A percentile compares a stretch with the other conserved stretches of the same genome.
phyloP scores from a whole-genome alignment of 1,139 yeast genomes.

The Diutina ranongensis region DNA sequence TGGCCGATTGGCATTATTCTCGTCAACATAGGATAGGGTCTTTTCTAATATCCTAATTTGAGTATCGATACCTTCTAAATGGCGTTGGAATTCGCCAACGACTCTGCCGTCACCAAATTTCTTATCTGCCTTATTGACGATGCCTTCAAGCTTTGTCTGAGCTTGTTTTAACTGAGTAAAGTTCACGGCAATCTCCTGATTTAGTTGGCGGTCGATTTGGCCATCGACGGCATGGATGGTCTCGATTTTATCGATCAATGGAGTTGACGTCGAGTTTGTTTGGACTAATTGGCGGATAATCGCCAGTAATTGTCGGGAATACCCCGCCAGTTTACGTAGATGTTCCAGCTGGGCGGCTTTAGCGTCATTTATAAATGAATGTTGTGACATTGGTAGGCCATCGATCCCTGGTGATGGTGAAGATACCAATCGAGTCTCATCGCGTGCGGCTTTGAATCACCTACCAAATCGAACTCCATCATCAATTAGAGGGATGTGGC shows the following conservation, averaged over 20 bases:
- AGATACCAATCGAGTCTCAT: too few species aligned
- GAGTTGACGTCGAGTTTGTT: slow-evolving; percentile 19
- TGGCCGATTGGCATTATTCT: not conserved
- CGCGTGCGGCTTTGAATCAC: slow-evolving; percentile 1
- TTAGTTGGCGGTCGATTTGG: slow-evolving; percentile 27
- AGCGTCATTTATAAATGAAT: slow-evolving; percentile 15
- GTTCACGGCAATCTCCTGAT: slow-evolving; percentile 17
- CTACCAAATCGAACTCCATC: too few species aligned
- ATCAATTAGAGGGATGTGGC: too few species aligned
- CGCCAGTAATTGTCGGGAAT: slow-evolving; percentile 19
- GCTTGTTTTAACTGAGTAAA: slow-evolving; percentile 16
- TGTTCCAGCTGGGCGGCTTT: slow-evolving; percentile 22
- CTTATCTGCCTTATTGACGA: slow-evolving; percentile 12
- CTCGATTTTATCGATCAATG: slow-evolving; percentile 28
- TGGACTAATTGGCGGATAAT: slow-evolving; percentile 17
- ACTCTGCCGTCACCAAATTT: slow-evolving; percentile 9
- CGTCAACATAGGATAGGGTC: slow-evolving; percentile 12
- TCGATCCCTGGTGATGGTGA: too few species aligned
- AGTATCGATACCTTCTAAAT: slow-evolving; percentile 33
- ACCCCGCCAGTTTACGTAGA: slow-evolving; percentile 18
- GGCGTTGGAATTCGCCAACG: slow-evolving; percentile 22
- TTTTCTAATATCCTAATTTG: slow-evolving; percentile 37
- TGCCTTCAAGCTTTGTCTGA: slow-evolving; percentile 14
- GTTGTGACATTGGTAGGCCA: too few species aligned
- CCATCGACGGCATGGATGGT: slow-evolving; percentile 31